Conservation (phyloP, 495 filamentous ascomycete species). For the Penicillium alfredii region DNA sequence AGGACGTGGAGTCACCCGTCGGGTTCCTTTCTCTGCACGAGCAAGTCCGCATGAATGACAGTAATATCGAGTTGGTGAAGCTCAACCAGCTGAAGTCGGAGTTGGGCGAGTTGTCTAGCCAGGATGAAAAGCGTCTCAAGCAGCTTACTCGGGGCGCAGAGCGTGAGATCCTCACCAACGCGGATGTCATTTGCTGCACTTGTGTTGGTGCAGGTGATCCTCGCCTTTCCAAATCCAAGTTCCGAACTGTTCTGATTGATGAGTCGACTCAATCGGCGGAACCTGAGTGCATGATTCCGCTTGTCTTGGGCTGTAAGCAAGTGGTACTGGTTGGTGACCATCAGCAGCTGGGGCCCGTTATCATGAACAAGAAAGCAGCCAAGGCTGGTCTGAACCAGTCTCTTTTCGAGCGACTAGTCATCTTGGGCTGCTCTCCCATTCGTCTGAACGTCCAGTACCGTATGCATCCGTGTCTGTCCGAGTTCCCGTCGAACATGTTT, state of each 20-base stretch:
- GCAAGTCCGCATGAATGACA: slow-evolving; percentile 96
- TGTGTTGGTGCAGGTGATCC: slow-evolving; percentile 98
- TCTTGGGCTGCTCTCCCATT: slow-evolving; percentile 85
- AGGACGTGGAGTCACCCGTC: slow-evolving; percentile 96
- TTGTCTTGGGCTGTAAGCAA: slow-evolving; percentile 97
- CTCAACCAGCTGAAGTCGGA: slow-evolving; percentile 87
- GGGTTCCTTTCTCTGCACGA: slow-evolving; percentile 92
- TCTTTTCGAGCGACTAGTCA: slow-evolving; percentile 93
- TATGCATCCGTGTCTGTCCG: slow-evolving; percentile 97
- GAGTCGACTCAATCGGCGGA: slow-evolving; percentile 99
- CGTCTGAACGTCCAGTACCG: slow-evolving; percentile 96
- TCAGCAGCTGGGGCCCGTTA: slow-evolving; percentile 95
- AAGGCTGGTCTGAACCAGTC: slow-evolving; percentile 97
- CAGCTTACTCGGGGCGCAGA: slow-evolving; percentile 89
- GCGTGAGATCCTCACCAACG: slow-evolving; percentile 90
- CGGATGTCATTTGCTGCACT: slow-evolving; percentile 98
- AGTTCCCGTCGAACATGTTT: slow-evolving; percentile 99
- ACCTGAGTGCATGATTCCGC: slow-evolving; percentile 97
- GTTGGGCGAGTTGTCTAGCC: slow-evolving; percentile 84
- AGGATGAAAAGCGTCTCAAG: slow-evolving; percentile 98
- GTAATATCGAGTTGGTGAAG: slow-evolving; percentile 86
- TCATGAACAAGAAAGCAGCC: slow-evolving; percentile 99
- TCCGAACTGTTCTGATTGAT: slow-evolving; percentile 95
- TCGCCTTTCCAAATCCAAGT: slow-evolving; percentile 90
- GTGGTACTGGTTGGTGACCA: slow-evolving; percentile 97